Percentiles rank a stretch among this genome's conserved stretches.
Conservation (phyloP, 129 eudicot species). For the Flaveria brownii region DNA sequence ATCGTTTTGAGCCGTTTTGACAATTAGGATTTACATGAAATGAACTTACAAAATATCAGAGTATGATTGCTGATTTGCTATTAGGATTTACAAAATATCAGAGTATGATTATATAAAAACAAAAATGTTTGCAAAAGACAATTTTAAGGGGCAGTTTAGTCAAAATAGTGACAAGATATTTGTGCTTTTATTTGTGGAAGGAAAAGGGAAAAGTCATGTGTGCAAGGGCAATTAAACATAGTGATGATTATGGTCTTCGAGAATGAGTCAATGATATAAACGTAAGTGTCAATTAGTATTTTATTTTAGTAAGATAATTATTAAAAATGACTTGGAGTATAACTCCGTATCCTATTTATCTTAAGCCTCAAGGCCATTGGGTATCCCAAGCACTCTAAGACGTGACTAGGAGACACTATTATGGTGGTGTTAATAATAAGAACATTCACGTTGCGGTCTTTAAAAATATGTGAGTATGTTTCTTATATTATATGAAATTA, state of each 20-base stretch:
- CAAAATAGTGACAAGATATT: constrained; percentile 2
- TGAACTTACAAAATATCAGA: no score
- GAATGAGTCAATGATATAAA: constrained; percentile 1
- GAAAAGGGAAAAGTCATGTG: neutral
- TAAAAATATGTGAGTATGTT: no score
- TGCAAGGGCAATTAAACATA: neutral
- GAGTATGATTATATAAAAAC: neutral
- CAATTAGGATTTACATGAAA: neutral
- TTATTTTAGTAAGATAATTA: neutral
- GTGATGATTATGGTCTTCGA: neutral
- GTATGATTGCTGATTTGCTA: no score
- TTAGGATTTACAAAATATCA: no score
- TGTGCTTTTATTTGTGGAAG: neutral
- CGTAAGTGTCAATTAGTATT: neutral
- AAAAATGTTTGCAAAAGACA: neutral
- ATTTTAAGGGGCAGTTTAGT: neutral
- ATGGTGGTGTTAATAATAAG: no score
- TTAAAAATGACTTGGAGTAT: neutral
- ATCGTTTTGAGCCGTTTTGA: no score
- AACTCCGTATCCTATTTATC: neutral
- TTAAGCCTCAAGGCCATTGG: neutral
- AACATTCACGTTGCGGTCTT: no score
- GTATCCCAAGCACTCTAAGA: no score
- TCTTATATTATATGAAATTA: no score
- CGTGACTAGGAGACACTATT: no score